Percentiles rank a stretch among this genome's conserved stretches.
Conservation (phyloP, 2,329 filamentous ascomycete genomes). For the Colletotrichum lupini region DNA sequence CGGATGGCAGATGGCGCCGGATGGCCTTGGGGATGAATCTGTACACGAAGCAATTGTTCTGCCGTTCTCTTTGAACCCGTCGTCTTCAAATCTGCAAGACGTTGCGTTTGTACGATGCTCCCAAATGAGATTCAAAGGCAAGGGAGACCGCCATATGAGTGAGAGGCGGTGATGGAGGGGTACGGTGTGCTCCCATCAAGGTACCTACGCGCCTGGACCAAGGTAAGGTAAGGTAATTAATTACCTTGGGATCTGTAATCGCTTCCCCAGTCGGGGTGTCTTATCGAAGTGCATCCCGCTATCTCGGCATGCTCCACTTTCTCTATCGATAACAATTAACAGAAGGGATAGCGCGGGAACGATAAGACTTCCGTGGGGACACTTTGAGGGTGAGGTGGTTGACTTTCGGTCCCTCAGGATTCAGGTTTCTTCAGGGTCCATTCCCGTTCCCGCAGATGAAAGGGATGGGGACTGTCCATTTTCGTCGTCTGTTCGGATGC, state of each 20-base stretch:
- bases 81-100: not conserved
- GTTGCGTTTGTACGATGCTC: not conserved
- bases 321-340: constrained; percentile 8
- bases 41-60: not conserved
- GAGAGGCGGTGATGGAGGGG: not conserved
- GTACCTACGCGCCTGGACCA: too few species aligned
- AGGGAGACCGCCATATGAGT: not conserved
- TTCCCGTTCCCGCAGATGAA: constrained; percentile 22
- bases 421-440: constrained; percentile 16
- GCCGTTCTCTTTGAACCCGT: not conserved
- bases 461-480: constrained; percentile 16
- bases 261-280: constrained; percentile 19
- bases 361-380: not conserved
- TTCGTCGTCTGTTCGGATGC: constrained; percentile 29
- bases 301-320: constrained; percentile 7
- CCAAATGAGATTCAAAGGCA: not conserved
- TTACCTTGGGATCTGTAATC: not conserved
- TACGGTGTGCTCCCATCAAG: not conserved
- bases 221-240: too few species aligned
- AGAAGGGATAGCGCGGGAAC: not conserved
- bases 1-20: constrained; percentile 3
- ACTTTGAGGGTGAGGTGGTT: not conserved
- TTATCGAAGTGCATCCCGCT: constrained; percentile 25
- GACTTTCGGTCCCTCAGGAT: not conserved
- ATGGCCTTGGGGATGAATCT: not conserved